Conservation (phyloP, 1,284 basidiomycete genomes). For the Pholiota adiposa region DNA sequence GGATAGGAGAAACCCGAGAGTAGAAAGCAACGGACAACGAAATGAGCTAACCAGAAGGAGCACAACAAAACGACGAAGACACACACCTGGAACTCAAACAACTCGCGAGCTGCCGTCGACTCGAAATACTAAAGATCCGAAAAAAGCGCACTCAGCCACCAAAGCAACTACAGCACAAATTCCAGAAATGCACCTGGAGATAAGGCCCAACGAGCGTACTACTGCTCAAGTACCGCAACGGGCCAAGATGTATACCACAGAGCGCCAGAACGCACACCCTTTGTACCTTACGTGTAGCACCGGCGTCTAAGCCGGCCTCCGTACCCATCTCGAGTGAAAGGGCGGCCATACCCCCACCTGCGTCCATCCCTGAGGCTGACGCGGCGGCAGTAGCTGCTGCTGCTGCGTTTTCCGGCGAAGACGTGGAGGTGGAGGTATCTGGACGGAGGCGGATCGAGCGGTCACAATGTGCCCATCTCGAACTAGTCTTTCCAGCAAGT, state of each 20-base stretch:
- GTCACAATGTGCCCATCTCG: conserved; percentile 75
- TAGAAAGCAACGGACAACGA: no score
- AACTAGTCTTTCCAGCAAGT: conserved; percentile 86
- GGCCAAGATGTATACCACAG: conserved; percentile 93
- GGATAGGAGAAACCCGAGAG: conserved; percentile 8
- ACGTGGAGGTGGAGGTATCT: neutral
- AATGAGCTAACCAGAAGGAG: neutral
- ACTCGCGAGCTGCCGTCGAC: conserved; percentile 85
- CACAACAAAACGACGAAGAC: conserved; percentile 7
- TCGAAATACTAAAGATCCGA: conserved; percentile 79
- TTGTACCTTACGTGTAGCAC: conserved; percentile 48
- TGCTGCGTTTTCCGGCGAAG: neutral
- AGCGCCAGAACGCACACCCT: conserved; percentile 82
- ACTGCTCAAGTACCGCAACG: conserved; percentile 83
- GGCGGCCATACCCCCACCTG: conserved; percentile 27
- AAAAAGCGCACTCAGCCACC: no score
- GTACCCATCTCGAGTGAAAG: conserved; percentile 37
- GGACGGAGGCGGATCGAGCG: conserved; percentile 19
- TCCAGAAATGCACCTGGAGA: conserved; percentile 62
- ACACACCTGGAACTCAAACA: conserved; percentile 95
- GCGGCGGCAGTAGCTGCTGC: neutral
- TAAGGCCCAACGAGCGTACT: conserved; percentile 86
- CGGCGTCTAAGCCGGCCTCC: neutral
- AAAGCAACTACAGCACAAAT: no score
- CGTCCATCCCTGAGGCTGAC: conserved; percentile 11